Conservation (phyloP, 1,139 yeast species). For the Magnusiomyces suaveolens region DNA sequence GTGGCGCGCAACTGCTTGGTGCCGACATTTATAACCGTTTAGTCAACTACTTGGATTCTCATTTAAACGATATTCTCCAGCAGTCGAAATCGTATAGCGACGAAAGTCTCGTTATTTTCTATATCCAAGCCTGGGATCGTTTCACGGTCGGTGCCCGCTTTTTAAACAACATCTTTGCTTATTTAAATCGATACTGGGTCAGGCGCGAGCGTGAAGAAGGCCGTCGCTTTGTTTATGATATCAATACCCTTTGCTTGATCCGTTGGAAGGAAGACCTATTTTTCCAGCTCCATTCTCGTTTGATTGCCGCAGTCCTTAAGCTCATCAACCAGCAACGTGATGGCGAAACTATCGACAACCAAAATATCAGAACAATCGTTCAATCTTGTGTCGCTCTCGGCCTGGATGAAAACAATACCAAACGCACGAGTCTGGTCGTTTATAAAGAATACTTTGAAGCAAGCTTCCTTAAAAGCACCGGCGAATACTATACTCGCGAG, state of each 20-base stretch:
- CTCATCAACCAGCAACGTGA: conserved; percentile 72
- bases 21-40: conserved; percentile 76
- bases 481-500: conserved; percentile 62
- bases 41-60: conserved; percentile 53
- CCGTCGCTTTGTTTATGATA: conserved; percentile 82
- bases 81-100: conserved; percentile 26
- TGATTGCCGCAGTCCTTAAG: conserved; percentile 63
- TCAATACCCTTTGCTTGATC: conserved; percentile 73
- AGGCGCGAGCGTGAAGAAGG: conserved; percentile 94
- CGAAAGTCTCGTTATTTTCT: conserved; percentile 72
- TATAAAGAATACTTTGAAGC: conserved; percentile 73
- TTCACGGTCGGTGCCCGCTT: conserved; percentile 87
- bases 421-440: conserved; percentile 72
- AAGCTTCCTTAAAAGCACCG: conserved; percentile 65
- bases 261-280: conserved; percentile 87
- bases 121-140: conserved; percentile 78
- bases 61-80: conserved; percentile 41
- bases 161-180: conserved; percentile 87
- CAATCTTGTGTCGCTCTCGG: conserved; percentile 60
- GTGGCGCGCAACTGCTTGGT: conserved; percentile 53
- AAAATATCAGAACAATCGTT: conserved; percentile 62
- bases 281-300: conserved; percentile 46
- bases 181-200: conserved; percentile 96
- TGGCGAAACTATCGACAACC: conserved; percentile 64
- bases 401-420: conserved; percentile 50